Percentiles rank a stretch among this genome's conserved stretches.
These are phyloP conservation scores for Schoenoplectus tabernaemontani DNA, from an alignment of 202 grass and related monocot species.

Conservation along the genomic window DNA sequence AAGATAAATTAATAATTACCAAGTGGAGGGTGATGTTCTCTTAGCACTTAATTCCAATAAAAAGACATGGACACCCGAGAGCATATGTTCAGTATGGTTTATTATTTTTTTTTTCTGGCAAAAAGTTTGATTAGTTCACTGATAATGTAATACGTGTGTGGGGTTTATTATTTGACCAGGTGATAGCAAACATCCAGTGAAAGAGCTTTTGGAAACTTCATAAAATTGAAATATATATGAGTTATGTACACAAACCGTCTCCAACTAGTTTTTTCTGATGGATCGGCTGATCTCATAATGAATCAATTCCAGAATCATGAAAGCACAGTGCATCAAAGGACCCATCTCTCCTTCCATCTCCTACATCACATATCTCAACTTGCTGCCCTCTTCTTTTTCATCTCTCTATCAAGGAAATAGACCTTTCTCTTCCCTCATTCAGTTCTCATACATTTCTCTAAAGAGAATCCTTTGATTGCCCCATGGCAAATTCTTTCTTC, in stretches of 20 bases:
- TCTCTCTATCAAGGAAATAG: not conserved
- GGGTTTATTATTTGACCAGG: no score
- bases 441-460: not conserved
- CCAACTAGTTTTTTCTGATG: not conserved
- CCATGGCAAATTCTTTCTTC: conserved; percentile 28
- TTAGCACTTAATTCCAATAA: not conserved
- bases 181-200: no score
- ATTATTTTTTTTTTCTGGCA: no score
- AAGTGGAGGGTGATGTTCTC: not conserved
- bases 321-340: not conserved
- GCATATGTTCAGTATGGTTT: no score
- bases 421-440: not conserved
- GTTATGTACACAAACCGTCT: not conserved
- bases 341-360: conserved; percentile 7
- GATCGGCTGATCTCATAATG: not conserved
- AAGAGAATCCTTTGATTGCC: not conserved
- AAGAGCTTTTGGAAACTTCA: no score
- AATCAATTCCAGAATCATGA: not conserved
- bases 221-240: not conserved
- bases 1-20: not conserved
- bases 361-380: conserved; percentile 6
- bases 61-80: no score
- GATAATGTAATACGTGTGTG: no score
- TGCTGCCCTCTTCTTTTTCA: not conserved
- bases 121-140: no score